Base-by-base conservation (phyloP, 345 rosid genomes). In the Melastoma malabathricum region DNA sequence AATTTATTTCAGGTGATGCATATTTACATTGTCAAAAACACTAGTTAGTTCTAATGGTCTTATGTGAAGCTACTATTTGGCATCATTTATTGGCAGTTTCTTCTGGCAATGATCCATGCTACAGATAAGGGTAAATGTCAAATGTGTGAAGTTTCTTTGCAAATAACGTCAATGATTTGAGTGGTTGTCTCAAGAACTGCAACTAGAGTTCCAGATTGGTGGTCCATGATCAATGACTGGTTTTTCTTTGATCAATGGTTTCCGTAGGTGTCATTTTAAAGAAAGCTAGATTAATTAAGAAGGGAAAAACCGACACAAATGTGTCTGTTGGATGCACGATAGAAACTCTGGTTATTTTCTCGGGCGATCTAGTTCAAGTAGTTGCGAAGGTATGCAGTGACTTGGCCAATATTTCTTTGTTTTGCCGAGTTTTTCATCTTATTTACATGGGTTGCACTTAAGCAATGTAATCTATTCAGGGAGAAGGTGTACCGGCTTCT, bases 351-450 rank as follows among this genome's bases (percentile, higher is more conserved):
- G 81, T 86, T 51, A 76, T 89, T 55, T 72, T 66, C 17, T 65
- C 95, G 1, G 56, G 60, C 45, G 80, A 86, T 64, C 77, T 89
- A 63, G 97, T 78, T 69, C 90, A 86, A 81, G 77, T 86, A 44
- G 71, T 86, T 71, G 89, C 89, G 0, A 79, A 74, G 86, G 97
- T 81, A 69, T 62, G 41, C 41, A 34, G 41, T 34, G 41, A 34
- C 41, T 6, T 34, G 27, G 47, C 18, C 50, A 52, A 25, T 43
- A 39, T 19, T 0, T 13, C 47, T 59, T n/a, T 16, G 13, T 29
- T 50, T 34, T 46, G 50, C 55, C 2, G 34, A 41, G 16, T 27
- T 34, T 23, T 16, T 18, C 6, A 14, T 17, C 44, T 19, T 58
- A 34, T 15, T 22, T 22, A 4, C 19, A 5, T 19, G 18, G 55